Evolutionary conservation across 768 basidiomycete genomes (phyloP), one percentile per base, ranked within the genome.

Genomic region (Exidia glandulosa): DNA sequence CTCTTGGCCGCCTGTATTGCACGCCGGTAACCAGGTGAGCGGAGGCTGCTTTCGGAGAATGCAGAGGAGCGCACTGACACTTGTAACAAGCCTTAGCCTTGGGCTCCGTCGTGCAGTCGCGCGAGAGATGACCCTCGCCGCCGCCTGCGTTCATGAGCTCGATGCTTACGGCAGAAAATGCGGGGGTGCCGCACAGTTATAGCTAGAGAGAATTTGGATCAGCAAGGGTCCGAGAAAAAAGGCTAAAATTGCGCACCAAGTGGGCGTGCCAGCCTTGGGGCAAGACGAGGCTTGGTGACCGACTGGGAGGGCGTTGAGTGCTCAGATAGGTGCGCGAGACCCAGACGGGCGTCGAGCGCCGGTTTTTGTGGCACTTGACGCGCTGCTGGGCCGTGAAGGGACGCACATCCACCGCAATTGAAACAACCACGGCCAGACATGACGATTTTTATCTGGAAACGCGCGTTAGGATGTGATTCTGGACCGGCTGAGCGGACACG

Each of bases 61-160:
- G n/a, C n/a, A n/a, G n/a, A 56, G 33, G 31, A 29, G 32, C 31
- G 14, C 12, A 62, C 61, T n/a, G 30, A 62, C 91, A 94, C 73
- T 86, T 87, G 81, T 93, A 93, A 79, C 92, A 94, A 2, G 85
- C 75, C 72, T 92, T 94, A 60, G 89, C 78, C 73, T 92, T 91
- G 59, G 85, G 75, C 66, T 88, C 89, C 67, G 75, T 73, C 16
- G 83, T 79, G 74, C 91, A 94, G 64, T 94, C 90, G 58, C 87
- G 83, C 57, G 88, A 90, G 59, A 91, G 83, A 67, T 94, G 90
- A 45, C 89, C 90, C 62, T 89, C 86, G 57, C 75, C 74, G 48
- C 88, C 87, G 68, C 88, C 87, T 89, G 63, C 45, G 57, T n/a
- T n/a, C n/a, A n/a, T n/a, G n/a, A n/a, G n/a, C n/a, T n/a, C n/a